Evolutionary conservation across 2,329 filamentous ascomycete species (phyloP).

Genomic region (Paecilomyces sp.): DNA sequence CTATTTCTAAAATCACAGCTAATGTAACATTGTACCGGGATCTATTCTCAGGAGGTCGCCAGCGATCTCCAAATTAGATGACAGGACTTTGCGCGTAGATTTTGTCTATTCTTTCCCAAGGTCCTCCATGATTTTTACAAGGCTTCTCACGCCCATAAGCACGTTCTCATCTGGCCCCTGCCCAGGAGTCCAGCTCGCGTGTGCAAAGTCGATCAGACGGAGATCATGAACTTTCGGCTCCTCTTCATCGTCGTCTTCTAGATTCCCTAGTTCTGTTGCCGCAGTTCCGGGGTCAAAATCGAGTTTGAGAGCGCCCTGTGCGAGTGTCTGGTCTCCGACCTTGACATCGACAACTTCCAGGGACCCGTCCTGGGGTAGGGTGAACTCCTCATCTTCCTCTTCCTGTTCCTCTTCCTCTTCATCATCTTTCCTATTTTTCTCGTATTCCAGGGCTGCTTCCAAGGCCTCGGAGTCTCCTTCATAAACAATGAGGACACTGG

Average conservation of each 20-base stretch:
- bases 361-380: conserved; percentile 19
- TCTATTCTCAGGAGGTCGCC: conserved; percentile 1
- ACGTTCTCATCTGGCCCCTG: conserved; percentile 80
- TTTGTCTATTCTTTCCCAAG: conserved; percentile 36
- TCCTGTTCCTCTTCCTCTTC: conserved; percentile 27
- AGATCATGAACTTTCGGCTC: conserved; percentile 63
- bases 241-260: conserved; percentile 50
- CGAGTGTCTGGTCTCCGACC: conserved; percentile 18
- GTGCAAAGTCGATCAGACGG: conserved; percentile 95
- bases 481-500: conserved; percentile 59
- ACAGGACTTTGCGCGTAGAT: conserved; percentile 1
- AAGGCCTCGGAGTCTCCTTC: conserved; percentile 56
- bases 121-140: conserved; percentile 64
- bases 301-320: conserved; percentile 26
- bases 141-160: conserved; percentile 64
- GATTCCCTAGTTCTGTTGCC: conserved; percentile 41
- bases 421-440: conserved; percentile 27
- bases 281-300: conserved; percentile 28
- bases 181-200: conserved; percentile 76
- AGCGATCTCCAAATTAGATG: conserved; percentile 5
- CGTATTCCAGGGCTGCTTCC: conserved; percentile 40
- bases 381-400: conserved; percentile 18
- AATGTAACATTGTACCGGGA: background rate
- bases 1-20: background rate
- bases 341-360: conserved; percentile 24